Evolutionary conservation across 2,329 filamentous ascomycete species (phyloP).

Genomic region (Diaporthe ampelina): DNA sequence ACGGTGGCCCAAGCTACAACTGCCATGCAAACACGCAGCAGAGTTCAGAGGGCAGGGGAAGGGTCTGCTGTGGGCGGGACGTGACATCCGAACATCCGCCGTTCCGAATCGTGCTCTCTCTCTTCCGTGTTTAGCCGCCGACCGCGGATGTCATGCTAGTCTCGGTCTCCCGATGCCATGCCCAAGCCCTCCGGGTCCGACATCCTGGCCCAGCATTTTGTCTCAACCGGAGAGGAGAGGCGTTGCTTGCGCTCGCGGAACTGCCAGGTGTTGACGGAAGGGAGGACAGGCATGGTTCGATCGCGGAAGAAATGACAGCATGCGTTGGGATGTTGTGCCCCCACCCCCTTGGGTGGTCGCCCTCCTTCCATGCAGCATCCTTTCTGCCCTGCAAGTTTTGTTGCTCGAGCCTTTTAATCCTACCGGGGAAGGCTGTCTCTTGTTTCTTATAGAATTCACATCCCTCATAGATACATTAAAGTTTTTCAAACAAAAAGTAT

Average conservation of each 20-base stretch:
- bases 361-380: neutral
- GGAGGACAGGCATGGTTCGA: slow-evolving; percentile 5
- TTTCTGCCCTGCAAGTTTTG: neutral
- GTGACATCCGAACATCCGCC: slow-evolving; percentile 46
- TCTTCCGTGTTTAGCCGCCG: slow-evolving; percentile 42
- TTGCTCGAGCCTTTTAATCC: neutral
- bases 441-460: neutral
- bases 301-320: slow-evolving; percentile 15
- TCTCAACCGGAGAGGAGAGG: no score
- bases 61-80: slow-evolving; percentile 6
- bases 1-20: neutral
- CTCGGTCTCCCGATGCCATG: neutral
- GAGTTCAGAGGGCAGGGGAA: neutral
- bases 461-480: neutral
- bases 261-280: slow-evolving; percentile 8
- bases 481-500: neutral
- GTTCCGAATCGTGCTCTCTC: slow-evolving; percentile 45
- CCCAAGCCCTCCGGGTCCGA: neutral
- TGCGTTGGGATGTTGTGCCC: neutral
- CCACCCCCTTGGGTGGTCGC: neutral
- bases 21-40: neutral
- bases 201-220: neutral
- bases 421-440: neutral
- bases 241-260: slow-evolving; percentile 12
- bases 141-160: neutral